Conservation (phyloP, 768 basidiomycete species). For the Lyophyllum semitale region DNA sequence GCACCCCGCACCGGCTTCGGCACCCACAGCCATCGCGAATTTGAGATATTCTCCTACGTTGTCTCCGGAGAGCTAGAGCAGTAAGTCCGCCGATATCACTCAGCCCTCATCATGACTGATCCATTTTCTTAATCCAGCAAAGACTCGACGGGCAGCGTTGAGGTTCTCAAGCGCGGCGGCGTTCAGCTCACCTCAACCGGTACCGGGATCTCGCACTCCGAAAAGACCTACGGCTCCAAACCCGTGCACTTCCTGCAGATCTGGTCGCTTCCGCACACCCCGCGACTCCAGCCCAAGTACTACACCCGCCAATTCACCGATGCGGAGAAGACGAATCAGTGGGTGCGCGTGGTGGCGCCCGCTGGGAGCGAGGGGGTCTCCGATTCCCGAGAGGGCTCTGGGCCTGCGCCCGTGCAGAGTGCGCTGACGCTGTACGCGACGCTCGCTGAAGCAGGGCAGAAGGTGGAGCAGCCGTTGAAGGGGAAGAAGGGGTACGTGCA, state of each 20-base stretch:
- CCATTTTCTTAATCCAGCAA: slow-evolving; percentile 46
- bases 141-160: slow-evolving; percentile 91
- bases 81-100: slow-evolving; percentile 40
- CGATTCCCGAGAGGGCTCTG: slow-evolving; percentile 62
- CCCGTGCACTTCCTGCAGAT: slow-evolving; percentile 57
- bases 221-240: slow-evolving; percentile 44
- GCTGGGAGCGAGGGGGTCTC: slow-evolving; percentile 57
- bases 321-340: slow-evolving; percentile 74
- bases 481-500: slow-evolving; percentile 79
- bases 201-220: slow-evolving; percentile 86
- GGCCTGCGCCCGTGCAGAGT: slow-evolving; percentile 82
- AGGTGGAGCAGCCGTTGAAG: slow-evolving; percentile 53
- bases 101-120: background rate
- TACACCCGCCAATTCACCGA: slow-evolving; percentile 88
- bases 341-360: slow-evolving; percentile 79
- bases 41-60: slow-evolving; percentile 92
- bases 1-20: slow-evolving; percentile 78
- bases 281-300: slow-evolving; percentile 71
- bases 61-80: slow-evolving; percentile 80
- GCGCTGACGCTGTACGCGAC: slow-evolving; percentile 74
- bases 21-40: slow-evolving; percentile 79
- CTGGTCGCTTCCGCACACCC: slow-evolving; percentile 45
- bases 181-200: slow-evolving; percentile 92
- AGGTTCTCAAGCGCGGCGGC: slow-evolving; percentile 86
- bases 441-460: slow-evolving; percentile 59